Evolutionary conservation across 495 filamentous ascomycete genomes (phyloP).

Genomic region (Hypoxylon rickii): DNA sequence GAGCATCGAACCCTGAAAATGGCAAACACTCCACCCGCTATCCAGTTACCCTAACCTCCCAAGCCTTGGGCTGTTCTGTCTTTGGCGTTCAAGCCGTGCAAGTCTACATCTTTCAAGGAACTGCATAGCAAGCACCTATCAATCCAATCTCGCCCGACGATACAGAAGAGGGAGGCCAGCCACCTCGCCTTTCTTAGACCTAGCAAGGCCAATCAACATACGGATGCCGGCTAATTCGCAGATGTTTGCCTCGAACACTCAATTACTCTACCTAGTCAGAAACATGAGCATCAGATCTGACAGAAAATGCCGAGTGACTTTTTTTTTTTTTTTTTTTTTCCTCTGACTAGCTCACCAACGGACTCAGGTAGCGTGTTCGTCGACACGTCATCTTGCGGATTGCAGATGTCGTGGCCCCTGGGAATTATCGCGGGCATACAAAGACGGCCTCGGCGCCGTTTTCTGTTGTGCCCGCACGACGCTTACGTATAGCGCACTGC

Average conservation of each 20-base stretch:
- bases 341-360: conserved; percentile 1
- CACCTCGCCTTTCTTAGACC: neutral
- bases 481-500: too few species aligned
- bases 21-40: neutral
- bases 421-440: conserved; percentile 11
- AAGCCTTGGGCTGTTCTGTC: too few species aligned
- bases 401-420: conserved; percentile 21
- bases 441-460: neutral
- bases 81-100: too few species aligned
- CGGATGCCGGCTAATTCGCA: neutral
- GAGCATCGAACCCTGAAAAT: neutral
- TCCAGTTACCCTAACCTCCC: neutral
- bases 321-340: too few species aligned
- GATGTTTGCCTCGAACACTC: too few species aligned
- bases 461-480: conserved; percentile 1
- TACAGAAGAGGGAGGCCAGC: conserved; percentile 9
- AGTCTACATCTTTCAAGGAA: conserved; percentile 11
- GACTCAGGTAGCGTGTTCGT: conserved; percentile 5
- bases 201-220: conserved; percentile 10
- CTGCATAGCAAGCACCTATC: too few species aligned
- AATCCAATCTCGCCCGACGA: conserved; percentile 20
- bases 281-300: too few species aligned
- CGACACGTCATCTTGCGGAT: conserved; percentile 32
- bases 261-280: too few species aligned
- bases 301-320: neutral